phyloP scores from a whole-genome alignment of 148 eudicot genomes.

The Hydrangea macrophylla region DNA sequence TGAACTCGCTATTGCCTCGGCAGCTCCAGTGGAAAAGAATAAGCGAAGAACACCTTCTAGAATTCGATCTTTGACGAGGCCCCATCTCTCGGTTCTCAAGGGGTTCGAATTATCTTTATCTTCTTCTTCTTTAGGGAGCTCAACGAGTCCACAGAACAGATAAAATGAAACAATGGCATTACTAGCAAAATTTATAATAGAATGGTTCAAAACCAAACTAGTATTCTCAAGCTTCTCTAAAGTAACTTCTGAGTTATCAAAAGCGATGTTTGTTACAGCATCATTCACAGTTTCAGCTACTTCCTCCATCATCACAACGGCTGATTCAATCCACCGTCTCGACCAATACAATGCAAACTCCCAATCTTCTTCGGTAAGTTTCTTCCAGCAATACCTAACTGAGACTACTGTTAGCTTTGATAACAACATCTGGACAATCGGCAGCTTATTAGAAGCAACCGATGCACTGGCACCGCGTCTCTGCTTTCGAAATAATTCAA shows the following conservation, averaged over 20 bases:
- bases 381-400: conserved; percentile 84
- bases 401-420: conserved; percentile 59
- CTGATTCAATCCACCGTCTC: conserved; percentile 79
- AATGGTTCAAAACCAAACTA: conserved; percentile 31
- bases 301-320: conserved; percentile 83
- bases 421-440: conserved; percentile 50
- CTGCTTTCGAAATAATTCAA: conserved; percentile 75
- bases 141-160: conserved; percentile 39
- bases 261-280: conserved; percentile 26
- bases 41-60: conserved; percentile 82
- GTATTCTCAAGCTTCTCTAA: conserved; percentile 35
- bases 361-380: conserved; percentile 86
- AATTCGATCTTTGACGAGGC: conserved; percentile 52
- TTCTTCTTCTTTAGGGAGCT: conserved; percentile 28
- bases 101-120: conserved; percentile 31
- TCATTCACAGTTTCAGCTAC: conserved; percentile 72
- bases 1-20: conserved; percentile 60
- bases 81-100: conserved; percentile 52
- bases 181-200: conserved; percentile 48
- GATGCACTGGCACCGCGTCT: conserved; percentile 42
- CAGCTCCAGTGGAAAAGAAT: conserved; percentile 71
- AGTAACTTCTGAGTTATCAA: conserved; percentile 28
- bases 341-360: conserved; percentile 57
- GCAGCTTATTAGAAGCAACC: conserved; percentile 45
- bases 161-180: conserved; percentile 77